A percentile compares a stretch with the other conserved stretches of the same genome.
phyloP scores from a whole-genome alignment of 495 filamentous ascomycete genomes.

The Tuber melanosporum region DNA sequence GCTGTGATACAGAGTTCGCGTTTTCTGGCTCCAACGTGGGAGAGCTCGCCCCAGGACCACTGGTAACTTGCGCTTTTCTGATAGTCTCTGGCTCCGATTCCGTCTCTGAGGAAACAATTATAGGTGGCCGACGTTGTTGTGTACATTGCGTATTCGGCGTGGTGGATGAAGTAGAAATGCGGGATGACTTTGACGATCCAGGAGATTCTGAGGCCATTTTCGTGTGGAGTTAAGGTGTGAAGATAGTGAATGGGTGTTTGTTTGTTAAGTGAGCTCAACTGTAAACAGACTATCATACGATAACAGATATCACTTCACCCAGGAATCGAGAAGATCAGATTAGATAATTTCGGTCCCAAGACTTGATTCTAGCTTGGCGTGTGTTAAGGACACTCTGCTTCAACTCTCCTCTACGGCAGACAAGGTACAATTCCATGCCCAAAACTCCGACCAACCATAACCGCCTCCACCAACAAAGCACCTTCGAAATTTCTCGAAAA shows the following conservation, averaged over 20 bases:
- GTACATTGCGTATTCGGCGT: background rate
- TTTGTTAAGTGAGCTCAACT: background rate
- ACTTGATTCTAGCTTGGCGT: background rate
- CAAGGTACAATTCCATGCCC: background rate
- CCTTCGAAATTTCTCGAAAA: conserved; percentile 1
- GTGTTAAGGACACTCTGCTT: background rate
- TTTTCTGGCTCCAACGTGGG: background rate
- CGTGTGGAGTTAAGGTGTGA: background rate
- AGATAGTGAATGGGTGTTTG: background rate
- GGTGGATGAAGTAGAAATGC: background rate
- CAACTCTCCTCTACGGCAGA: background rate
- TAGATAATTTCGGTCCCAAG: background rate
- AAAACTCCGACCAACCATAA: background rate
- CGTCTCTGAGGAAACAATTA: conserved; percentile 28
- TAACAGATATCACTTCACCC: background rate
- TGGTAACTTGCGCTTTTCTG: background rate
- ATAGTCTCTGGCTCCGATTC: conserved; percentile 19
- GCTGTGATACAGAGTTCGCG: background rate
- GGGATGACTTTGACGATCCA: background rate
- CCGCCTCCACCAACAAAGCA: conserved; percentile 9
- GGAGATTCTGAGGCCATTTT: conserved; percentile 1
- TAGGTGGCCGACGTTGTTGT: conserved; percentile 29
- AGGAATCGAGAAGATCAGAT: background rate
- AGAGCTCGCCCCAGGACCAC: background rate
- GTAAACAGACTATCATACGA: background rate